Evolutionary conservation across 176 grass and related monocot genomes (phyloP).

Genomic region (Cymbopogon citratus): DNA sequence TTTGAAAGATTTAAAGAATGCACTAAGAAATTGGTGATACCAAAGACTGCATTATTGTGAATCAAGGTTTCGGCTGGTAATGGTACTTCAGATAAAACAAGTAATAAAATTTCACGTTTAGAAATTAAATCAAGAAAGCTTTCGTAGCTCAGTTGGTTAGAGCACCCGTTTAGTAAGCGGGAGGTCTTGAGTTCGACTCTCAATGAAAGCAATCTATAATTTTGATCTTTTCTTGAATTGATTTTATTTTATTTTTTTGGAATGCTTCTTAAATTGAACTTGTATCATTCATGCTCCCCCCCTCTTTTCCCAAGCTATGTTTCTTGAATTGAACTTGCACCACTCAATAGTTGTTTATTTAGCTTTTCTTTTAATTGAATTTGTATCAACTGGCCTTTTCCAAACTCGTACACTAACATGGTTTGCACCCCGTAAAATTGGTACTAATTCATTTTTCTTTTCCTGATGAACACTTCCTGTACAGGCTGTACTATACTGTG

Average conservation of each 20-base stretch:
- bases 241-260: too few relatives aligned
- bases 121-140: background rate
- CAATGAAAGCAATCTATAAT: slow-evolving; percentile 45
- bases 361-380: too few relatives aligned
- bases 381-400: too few relatives aligned
- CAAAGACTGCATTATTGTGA: background rate
- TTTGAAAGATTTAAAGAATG: background rate
- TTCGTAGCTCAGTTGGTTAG: slow-evolving; percentile 98
- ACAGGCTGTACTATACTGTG: too few relatives aligned
- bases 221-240: too few relatives aligned
- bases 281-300: too few relatives aligned
- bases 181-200: slow-evolving; percentile 96
- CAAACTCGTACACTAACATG: too few relatives aligned
- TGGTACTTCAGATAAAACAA: too few relatives aligned
- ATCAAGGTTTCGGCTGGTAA: background rate
- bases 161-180: slow-evolving; percentile 97
- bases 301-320: too few relatives aligned
- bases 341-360: too few relatives aligned
- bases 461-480: background rate
- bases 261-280: background rate
- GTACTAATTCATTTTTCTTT: background rate
- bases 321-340: too few relatives aligned
- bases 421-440: too few relatives aligned
- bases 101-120: background rate
- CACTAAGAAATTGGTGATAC: background rate